Evolutionary conservation across 345 rosid species (phyloP), one percentile per base, ranked within the genome.

Genomic region (Acer saccharum): DNA sequence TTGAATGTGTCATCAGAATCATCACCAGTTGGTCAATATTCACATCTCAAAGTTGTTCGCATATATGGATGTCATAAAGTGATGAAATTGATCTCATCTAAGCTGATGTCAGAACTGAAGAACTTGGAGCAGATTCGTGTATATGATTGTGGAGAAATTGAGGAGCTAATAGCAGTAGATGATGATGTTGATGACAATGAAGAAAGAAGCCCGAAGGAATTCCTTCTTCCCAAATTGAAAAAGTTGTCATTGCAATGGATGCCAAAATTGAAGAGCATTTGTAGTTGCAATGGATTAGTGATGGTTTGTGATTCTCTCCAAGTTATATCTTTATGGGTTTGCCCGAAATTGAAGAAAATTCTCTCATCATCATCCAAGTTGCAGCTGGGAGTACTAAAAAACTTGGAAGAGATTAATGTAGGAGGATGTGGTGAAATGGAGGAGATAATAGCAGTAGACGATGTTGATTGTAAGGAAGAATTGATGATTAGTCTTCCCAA

Each of bases 11-110:
- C 25, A 25, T 25, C 21, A n/a, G 23, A 32, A 32, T 32, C 35
- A 32, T 32, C 35, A 32, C 35, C 35, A 7, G 23, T 1, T 57
- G 9, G 6, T 16, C 62, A 4, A 18, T 55, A 55, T n/a, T 55
- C 61, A 55, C 61, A 55, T 55, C 61, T 55, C 0, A n/a, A 55
- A 55, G 9, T 20, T 16, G 61, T 55, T 55, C 0, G 1, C 18
- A 8, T 55, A n/a, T 0, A 0, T 18, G 0, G 18, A 0, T 55
- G 61, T 7, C 0, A 2, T 20, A 12, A 1, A n/a, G 0, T 55
- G 21, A 18, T 4, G 9, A 55, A 55, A 55, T 3, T 55, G 61
- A 16, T 55, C 61, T 55, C 61, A 16, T 55, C 21, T n/a, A 55
- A 55, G 18, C 20, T 55, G 61, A 4, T 29, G 32, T 29, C 32